These are phyloP conservation scores for Haemoproteus tartakovskyi DNA, from an alignment of 169 alveolate species.

Conservation along the genomic window DNA sequence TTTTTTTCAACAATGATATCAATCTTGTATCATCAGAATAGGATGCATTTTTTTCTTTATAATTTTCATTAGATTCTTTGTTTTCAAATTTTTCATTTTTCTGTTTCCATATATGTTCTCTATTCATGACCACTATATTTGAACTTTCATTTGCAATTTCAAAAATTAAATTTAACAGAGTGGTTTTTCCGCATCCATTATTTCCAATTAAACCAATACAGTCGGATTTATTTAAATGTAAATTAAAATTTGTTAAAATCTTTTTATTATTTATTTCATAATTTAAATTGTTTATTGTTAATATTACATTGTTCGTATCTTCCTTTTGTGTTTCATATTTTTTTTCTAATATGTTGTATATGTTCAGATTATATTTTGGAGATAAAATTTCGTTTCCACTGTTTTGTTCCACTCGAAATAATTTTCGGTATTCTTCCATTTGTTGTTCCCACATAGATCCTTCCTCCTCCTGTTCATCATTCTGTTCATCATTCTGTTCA, in stretches of 20 bases:
- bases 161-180: slow-evolving; percentile 66
- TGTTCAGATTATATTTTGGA: slow-evolving; percentile 56
- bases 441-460: neutral
- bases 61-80: too few relatives aligned
- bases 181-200: slow-evolving; percentile 79
- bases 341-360: slow-evolving; percentile 38
- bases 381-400: slow-evolving; percentile 13
- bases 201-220: slow-evolving; percentile 78
- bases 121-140: too few relatives aligned
- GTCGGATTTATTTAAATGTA: slow-evolving; percentile 68
- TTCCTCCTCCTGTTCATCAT: neutral
- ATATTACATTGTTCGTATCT: slow-evolving; percentile 7
- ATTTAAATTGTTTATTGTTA: slow-evolving; percentile 35
- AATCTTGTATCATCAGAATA: too few relatives aligned
- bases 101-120: too few relatives aligned
- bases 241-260: slow-evolving; percentile 69
- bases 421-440: slow-evolving; percentile 7
- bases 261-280: slow-evolving; percentile 66
- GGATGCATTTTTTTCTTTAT: too few relatives aligned
- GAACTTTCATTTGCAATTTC: slow-evolving; percentile 28
- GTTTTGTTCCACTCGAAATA: slow-evolving; percentile 8
- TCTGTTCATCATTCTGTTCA: neutral
- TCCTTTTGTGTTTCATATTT: slow-evolving; percentile 34
- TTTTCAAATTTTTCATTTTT: too few relatives aligned
- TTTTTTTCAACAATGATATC: slow-evolving; percentile 22